Percentiles rank a stretch among this genome's conserved stretches.
These are phyloP conservation scores for Penicillium lagena DNA, from an alignment of 495 filamentous ascomycete genomes.

Conservation along the genomic window DNA sequence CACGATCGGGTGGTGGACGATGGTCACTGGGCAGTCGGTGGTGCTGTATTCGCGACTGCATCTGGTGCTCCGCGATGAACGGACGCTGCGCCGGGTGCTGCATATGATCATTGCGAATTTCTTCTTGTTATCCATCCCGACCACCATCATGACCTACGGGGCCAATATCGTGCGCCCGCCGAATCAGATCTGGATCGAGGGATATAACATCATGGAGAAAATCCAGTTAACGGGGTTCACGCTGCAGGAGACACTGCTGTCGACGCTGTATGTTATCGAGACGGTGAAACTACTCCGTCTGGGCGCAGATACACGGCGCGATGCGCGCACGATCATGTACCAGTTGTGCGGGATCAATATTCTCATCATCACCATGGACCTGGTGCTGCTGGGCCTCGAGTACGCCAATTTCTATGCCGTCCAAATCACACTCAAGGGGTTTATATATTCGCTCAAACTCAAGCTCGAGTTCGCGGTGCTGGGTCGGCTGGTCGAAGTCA, in stretches of 20 bases:
- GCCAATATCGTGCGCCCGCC: slow-evolving; percentile 29
- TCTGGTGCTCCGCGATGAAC: slow-evolving; percentile 41
- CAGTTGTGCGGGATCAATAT: slow-evolving; percentile 51
- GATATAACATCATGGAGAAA: slow-evolving; percentile 51
- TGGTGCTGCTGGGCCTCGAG: slow-evolving; percentile 42
- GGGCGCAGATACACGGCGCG: slow-evolving; percentile 25
- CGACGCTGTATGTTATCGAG: slow-evolving; percentile 51
- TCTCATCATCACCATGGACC: slow-evolving; percentile 45
- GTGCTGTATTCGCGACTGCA: slow-evolving; percentile 48
- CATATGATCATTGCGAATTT: slow-evolving; percentile 38
- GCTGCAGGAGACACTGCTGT: slow-evolving; percentile 52
- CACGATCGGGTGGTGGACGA: slow-evolving; percentile 46
- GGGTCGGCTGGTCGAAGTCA: slow-evolving; percentile 41
- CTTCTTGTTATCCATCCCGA: slow-evolving; percentile 42
- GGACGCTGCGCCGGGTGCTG: slow-evolving; percentile 32
- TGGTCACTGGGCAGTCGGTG: slow-evolving; percentile 48
- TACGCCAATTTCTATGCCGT: slow-evolving; percentile 46
- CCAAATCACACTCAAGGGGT: slow-evolving; percentile 50
- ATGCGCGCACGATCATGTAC: slow-evolving; percentile 42
- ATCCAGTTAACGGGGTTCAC: slow-evolving; percentile 51
- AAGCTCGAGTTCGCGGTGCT: slow-evolving; percentile 59
- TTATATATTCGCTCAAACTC: slow-evolving; percentile 58
- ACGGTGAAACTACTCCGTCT: slow-evolving; percentile 45
- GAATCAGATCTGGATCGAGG: slow-evolving; percentile 24
- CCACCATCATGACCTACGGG: slow-evolving; percentile 44